Evolutionary conservation across 805 yeast species (phyloP).

Genomic region (Pichia heedii): DNA sequence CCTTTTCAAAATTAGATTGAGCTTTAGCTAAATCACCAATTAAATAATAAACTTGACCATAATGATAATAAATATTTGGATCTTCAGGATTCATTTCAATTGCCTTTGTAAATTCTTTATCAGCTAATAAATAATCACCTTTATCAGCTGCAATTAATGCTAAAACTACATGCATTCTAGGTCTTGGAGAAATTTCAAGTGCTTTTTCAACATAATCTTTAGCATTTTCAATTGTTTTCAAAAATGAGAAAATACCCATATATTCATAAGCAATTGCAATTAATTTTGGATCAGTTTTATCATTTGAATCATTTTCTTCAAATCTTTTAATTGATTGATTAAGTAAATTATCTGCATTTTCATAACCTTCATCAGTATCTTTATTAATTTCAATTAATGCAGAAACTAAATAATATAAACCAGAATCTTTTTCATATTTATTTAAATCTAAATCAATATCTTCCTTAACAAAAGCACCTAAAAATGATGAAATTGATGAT

Average conservation of each 20-base stretch:
- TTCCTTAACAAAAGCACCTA: constrained; percentile 68
- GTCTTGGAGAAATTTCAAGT: constrained; percentile 59
- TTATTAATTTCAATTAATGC: constrained; percentile 45
- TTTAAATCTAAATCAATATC: constrained; percentile 36
- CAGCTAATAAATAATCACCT: constrained; percentile 52
- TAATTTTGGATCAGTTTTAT: constrained; percentile 26
- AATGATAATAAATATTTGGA: constrained; percentile 85
- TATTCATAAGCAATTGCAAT: constrained; percentile 78
- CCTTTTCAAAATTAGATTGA: constrained; percentile 61
- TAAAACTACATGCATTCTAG: constrained; percentile 72
- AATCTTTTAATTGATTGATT: constrained; percentile 46
- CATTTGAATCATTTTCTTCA: constrained; percentile 11
- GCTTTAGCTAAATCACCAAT: constrained; percentile 70
- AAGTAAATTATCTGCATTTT: constrained; percentile 49
- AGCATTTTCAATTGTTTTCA: constrained; percentile 63
- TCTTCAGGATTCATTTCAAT: constrained; percentile 55
- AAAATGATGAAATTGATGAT: constrained; percentile 75
- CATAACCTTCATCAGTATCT: constrained; percentile 51
- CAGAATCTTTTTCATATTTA: constrained; percentile 46
- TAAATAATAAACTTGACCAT: constrained; percentile 85
- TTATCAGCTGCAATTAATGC: constrained; percentile 80
- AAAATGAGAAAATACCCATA: constrained; percentile 72
- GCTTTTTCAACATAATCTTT: constrained; percentile 56
- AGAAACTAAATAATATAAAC: constrained; percentile 54
- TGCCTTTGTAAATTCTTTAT: constrained; percentile 63